These are phyloP conservation scores for Pleurotus tuber-regium DNA, from an alignment of 768 basidiomycete genomes.

Conservation along the genomic window DNA sequence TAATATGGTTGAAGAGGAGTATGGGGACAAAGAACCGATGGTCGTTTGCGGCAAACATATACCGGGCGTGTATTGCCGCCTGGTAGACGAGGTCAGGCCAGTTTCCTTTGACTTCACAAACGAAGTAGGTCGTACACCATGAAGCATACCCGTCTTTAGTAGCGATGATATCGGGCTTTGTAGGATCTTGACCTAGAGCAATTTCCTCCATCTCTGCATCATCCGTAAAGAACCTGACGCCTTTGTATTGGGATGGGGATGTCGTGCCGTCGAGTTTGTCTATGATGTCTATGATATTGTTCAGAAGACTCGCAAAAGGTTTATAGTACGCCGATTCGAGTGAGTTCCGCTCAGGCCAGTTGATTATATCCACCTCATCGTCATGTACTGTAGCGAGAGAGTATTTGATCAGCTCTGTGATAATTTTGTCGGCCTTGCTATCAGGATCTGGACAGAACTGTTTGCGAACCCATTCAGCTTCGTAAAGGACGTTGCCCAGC, in stretches of 20 bases:
- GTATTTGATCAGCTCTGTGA: background rate
- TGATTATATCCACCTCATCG: background rate
- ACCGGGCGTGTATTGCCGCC: slow-evolving; percentile 10
- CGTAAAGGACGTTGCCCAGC: background rate
- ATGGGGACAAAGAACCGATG: slow-evolving; percentile 7
- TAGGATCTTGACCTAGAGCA: background rate
- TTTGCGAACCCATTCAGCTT: background rate
- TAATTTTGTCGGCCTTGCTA: background rate
- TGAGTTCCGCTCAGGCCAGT: background rate
- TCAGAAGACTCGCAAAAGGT: background rate
- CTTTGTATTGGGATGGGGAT: background rate
- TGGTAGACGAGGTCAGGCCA: slow-evolving; percentile 6
- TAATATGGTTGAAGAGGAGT: slow-evolving; percentile 3
- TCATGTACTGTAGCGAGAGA: background rate
- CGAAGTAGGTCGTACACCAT: slow-evolving; percentile 6
- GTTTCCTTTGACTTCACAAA: slow-evolving; percentile 2
- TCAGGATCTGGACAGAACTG: background rate
- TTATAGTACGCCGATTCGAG: background rate
- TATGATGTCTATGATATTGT: background rate
- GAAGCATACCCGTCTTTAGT: background rate
- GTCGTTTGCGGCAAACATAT: slow-evolving; percentile 4
- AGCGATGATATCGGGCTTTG: background rate
- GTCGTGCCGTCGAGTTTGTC: too few relatives aligned
- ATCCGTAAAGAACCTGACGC: background rate
- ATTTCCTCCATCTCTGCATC: background rate